Base-by-base conservation (phyloP, 108 stramenopile species). In the Bacterosira constricta region DNA sequence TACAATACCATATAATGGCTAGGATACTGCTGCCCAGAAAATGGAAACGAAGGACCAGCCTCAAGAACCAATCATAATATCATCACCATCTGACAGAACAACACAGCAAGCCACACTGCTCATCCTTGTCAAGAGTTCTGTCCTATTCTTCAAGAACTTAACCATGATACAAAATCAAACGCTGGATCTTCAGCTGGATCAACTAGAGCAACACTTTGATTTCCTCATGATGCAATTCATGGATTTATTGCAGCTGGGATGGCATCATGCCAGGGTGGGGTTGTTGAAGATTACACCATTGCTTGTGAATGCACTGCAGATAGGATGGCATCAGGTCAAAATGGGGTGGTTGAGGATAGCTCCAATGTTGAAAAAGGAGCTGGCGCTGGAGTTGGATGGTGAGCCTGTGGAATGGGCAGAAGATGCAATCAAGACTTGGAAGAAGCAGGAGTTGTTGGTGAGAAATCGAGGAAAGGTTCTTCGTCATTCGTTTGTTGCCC, bases 361-460 rank as follows among this genome's bases (percentile, higher is more conserved):
- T 15, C 59, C 10, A 8, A 38, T 6, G 3, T 15, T 53, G 30
- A 36, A 74, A 36, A 58, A 58, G 18, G 73, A 55, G 29, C 15
- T 74, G 9, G 26, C 45, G 9, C 32, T 59, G 35, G 73, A 74
- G 38, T 18, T 74, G 32, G 73, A 74, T 6, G 73, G 63, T 21
- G 63, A 7, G 29, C 30, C 53, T 30, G 6, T 32, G 46, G 31
- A 29, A 15, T 74, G 52, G 73, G 64, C 37, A 31, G 52, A 51
- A 17, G 41, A 37, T 58, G 73, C 73, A n/a, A 38, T 26, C 13
- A 17, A 74, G 23, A 65, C 34, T 12, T 65, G 73, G 73, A 53
- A 65, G n/a, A 56, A 31, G 29, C 73, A 38, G 42, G 41, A 61
- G 59, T 10, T 27, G 23, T 11, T 4, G 23, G 0, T 61, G 15